These are phyloP conservation scores for Aspergillus sojae DNA, from an alignment of 2,329 filamentous ascomycete species.

Conservation along the genomic window DNA sequence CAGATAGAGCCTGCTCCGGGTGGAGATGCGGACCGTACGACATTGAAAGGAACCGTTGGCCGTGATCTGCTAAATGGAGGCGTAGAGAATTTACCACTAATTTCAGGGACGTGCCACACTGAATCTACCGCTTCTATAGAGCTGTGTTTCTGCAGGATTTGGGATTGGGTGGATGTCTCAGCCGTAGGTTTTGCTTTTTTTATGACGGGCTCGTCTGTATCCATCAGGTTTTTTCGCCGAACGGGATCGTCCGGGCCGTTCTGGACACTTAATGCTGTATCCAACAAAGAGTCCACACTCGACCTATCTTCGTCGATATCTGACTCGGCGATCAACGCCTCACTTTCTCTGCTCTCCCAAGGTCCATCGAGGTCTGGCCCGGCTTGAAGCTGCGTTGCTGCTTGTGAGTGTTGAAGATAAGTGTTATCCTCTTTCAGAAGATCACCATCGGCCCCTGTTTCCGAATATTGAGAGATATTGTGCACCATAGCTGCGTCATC, in stretches of 20 bases:
- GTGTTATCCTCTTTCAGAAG: conserved; percentile 7
- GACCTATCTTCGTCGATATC: conserved; percentile 25
- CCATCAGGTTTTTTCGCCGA: conserved; percentile 9
- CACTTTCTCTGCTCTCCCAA: conserved; percentile 8
- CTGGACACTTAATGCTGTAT: conserved; percentile 19
- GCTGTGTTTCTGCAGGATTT: conserved; percentile 7
- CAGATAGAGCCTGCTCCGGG: conserved; percentile 41
- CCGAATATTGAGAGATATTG: conserved; percentile 3
- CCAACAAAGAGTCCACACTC: conserved; percentile 28
- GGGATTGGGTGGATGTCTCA: conserved; percentile 20
- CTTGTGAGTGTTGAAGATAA: conserved; percentile 10
- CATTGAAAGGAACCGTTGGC: conserved; percentile 15
- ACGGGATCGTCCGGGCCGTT: conserved; percentile 7
- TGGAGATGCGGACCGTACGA: conserved; percentile 34
- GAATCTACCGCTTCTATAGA: conserved; percentile 25
- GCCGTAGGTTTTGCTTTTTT: conserved; percentile 24
- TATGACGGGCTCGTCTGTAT: conserved; percentile 9
- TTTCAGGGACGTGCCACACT: conserved; percentile 36
- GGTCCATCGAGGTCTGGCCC: conserved; percentile 3
- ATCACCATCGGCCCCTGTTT: conserved; percentile 10
- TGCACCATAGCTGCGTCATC: conserved; percentile 2
- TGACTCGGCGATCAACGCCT: conserved; percentile 11
- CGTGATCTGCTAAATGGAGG: conserved; percentile 25
- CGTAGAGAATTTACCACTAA: conserved; percentile 28
- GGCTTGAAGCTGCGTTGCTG: conserved; percentile 11